Evolutionary conservation across 768 basidiomycete species (phyloP), one percentile per base, ranked within the genome.

Genomic region (Calvatia gigantea): DNA sequence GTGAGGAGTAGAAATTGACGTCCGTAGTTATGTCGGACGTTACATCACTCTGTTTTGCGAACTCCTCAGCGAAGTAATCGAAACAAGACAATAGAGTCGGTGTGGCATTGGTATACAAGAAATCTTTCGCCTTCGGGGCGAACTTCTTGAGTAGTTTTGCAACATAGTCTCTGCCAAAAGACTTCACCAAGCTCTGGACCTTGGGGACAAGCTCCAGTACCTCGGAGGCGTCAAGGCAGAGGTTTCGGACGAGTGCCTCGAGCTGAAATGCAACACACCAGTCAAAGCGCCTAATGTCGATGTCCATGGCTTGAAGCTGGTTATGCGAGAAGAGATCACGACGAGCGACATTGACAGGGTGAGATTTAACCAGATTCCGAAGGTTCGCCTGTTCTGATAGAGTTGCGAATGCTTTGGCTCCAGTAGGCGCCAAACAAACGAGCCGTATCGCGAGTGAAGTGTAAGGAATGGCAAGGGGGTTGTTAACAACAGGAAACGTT

Each of bases 201-300:
- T 59, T 44, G 0, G 64, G 66, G 21, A 74, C 68, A 11, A 84
- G 71, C 0, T 58, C 51, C 4, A 81, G 66, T 25, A 86, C 65
- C 61, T 87, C 85, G 29, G 57, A 60, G 23, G 78, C 65, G 60
- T 84, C 81, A 17, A 84, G 67, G 17, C 67, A 49, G 42, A 73
- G 64, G 42, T 69, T 70, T 27, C 68, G 69, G 15, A 75, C 44
- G 8, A 79, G 62, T 0, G 74, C 71, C 51, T 84, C 79, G 29
- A 85, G 67, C 61, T 87, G 85, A 59, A 84, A 86, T 0, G 82
- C 78, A 14, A 86, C 71, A 32, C 60, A 59, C 80, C 78, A 85
- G 6, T 73, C 64, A 6, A 82, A 60, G 11, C 25, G 27, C 25
- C 38, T 55, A 27, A 81, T 61, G 67, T 72, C 73, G 1, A 12